phyloP scores from a whole-genome alignment of 2,329 filamentous ascomycete genomes.

The Hypoxylon sp. region DNA sequence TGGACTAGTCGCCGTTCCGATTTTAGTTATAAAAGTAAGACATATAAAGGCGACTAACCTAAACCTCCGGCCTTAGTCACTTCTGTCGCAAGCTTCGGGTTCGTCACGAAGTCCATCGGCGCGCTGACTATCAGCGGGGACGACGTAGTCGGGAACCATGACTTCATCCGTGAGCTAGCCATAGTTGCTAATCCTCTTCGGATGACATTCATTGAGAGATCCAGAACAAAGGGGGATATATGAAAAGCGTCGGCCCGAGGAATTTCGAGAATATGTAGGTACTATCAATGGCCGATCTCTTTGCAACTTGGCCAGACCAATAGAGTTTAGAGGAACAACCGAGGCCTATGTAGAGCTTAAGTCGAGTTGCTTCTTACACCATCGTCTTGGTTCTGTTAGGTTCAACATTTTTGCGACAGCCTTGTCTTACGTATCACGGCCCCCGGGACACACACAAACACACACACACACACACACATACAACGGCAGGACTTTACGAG shows the following conservation, averaged over 20 bases:
- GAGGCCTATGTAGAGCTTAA: slow-evolving; percentile 10
- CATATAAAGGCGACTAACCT: slow-evolving; percentile 50
- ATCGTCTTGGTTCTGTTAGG: not conserved
- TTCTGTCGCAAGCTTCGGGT: slow-evolving; percentile 58
- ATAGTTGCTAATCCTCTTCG: slow-evolving; percentile 36
- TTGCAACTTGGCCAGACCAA: not conserved
- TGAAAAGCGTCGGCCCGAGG: not conserved
- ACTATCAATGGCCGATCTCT: not conserved
- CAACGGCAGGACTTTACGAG: slow-evolving; percentile 14
- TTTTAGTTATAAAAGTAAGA: not conserved
- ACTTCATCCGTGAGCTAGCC: slow-evolving; percentile 49
- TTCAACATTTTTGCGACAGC: not conserved
- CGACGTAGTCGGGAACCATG: slow-evolving; percentile 57
- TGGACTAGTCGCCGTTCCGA: not conserved
- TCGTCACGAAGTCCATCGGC: slow-evolving; percentile 59
- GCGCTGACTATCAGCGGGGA: slow-evolving; percentile 59
- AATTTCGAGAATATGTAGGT: not conserved
- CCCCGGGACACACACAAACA: not conserved
- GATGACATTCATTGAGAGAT: slow-evolving; percentile 17
- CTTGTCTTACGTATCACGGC: not conserved
- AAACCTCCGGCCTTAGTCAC: slow-evolving; percentile 60
- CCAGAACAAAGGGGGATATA: slow-evolving; percentile 1
- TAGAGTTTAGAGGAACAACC: slow-evolving; percentile 12
- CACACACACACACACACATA: not conserved
- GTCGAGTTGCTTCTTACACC: not conserved